phyloP scores from a whole-genome alignment of 169 alveolate species.

The Theileria sp. region DNA sequence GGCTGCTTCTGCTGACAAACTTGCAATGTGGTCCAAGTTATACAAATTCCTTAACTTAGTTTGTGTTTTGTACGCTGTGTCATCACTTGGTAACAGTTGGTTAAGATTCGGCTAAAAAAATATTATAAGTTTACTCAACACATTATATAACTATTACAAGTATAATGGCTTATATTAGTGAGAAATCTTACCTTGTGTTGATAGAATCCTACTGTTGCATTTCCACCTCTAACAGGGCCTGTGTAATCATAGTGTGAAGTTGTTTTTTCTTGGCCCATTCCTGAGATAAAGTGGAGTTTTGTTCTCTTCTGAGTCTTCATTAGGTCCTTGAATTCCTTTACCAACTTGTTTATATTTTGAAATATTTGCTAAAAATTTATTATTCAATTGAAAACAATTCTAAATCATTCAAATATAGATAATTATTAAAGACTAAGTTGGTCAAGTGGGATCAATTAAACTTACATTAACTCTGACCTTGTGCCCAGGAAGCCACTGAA shows the following conservation, averaged over 20 bases:
- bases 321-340: slow-evolving; percentile 57
- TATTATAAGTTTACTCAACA: background rate
- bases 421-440: background rate
- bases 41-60: slow-evolving; percentile 10
- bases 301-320: slow-evolving; percentile 36
- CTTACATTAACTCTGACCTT: slow-evolving; percentile 77
- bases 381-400: background rate
- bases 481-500: slow-evolving; percentile 89
- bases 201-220: slow-evolving; percentile 2
- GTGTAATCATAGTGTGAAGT: slow-evolving; percentile 9
- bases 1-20: slow-evolving; percentile 57
- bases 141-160: background rate
- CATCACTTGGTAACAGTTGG: background rate
- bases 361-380: slow-evolving; percentile 50
- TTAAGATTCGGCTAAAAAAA: slow-evolving; percentile 26
- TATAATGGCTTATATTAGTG: background rate
- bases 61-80: background rate
- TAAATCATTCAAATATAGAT: background rate
- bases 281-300: slow-evolving; percentile 17
- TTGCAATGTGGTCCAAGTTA: slow-evolving; percentile 40
- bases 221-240: slow-evolving; percentile 7
- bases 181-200: slow-evolving; percentile 17
- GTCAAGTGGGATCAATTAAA: slow-evolving; percentile 33
- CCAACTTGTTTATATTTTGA: slow-evolving; percentile 43
- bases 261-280: slow-evolving; percentile 1